Conservation (phyloP, 192 early-diverging fungal genomes). For the Linnemannia zychae region DNA sequence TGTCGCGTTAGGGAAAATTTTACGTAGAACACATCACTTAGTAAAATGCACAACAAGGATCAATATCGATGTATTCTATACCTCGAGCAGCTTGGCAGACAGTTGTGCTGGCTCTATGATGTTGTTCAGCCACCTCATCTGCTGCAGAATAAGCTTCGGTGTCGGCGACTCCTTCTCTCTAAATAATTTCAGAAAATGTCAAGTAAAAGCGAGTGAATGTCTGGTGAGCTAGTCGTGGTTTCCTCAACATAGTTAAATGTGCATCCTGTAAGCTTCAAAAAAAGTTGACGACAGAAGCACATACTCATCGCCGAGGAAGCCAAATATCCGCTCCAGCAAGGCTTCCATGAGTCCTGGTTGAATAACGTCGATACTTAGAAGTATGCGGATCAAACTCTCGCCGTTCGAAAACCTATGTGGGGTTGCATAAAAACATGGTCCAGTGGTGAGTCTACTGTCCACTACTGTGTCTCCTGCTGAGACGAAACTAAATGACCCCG, state of each 20-base stretch:
- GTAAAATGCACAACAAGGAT: not conserved
- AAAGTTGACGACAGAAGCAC: conserved; percentile 50
- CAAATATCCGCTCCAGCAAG: conserved; percentile 64
- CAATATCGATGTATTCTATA: conserved; percentile 6
- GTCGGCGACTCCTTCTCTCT: conserved; percentile 64
- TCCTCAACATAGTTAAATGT: conserved; percentile 15
- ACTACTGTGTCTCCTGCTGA: not conserved
- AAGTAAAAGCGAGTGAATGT: not conserved
- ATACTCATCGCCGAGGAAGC: conserved; percentile 38
- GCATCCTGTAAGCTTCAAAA: conserved; percentile 40
- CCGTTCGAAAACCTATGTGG: conserved; percentile 22
- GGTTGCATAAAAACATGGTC: not conserved
- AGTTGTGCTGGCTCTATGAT: conserved; percentile 72
- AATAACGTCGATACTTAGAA: conserved; percentile 71
- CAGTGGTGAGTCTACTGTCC: not conserved
- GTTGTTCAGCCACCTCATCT: conserved; percentile 83
- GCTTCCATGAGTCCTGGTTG: conserved; percentile 73
- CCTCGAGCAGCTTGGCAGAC: conserved; percentile 76
- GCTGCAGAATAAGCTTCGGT: conserved; percentile 75
- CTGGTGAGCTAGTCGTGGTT: no score
- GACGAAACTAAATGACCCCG: not conserved
- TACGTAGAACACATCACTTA: not conserved
- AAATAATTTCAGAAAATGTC: not conserved
- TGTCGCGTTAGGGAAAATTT: not conserved
- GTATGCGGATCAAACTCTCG: conserved; percentile 72